Percentiles rank a stretch among this genome's conserved stretches.
phyloP scores from a whole-genome alignment of 2,329 filamentous ascomycete genomes.

The Colletotrichum simmondsii region DNA sequence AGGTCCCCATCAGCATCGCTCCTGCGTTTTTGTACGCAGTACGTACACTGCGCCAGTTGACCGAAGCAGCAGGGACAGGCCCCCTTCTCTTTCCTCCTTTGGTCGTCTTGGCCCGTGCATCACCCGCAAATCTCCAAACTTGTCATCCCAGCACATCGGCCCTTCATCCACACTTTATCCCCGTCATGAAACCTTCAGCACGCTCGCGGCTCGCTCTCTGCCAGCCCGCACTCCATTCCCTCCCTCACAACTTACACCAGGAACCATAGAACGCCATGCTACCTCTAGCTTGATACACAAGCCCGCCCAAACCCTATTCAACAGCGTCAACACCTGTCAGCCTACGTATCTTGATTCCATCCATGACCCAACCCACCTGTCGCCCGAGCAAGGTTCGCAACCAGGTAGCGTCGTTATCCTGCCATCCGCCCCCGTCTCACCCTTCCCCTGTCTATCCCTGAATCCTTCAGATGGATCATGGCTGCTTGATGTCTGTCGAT shows the following conservation, averaged over 20 bases:
- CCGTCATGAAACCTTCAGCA: conserved; percentile 21
- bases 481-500: background rate
- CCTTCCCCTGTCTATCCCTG: background rate
- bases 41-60: background rate
- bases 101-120: conserved; percentile 22
- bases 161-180: conserved; percentile 22
- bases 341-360: conserved; percentile 9
- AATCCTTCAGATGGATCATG: conserved; percentile 1
- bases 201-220: background rate
- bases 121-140: conserved; percentile 31
- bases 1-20: background rate
- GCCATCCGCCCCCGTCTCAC: background rate
- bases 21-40: background rate
- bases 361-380: conserved; percentile 10
- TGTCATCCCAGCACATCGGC: conserved; percentile 18
- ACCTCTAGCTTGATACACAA: background rate
- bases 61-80: background rate
- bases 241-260: background rate
- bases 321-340: conserved; percentile 3
- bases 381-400: conserved; percentile 23
- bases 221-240: conserved; percentile 20
- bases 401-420: background rate
- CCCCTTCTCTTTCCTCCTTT: conserved; percentile 2
- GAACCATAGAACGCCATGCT: background rate
- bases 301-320: background rate